Base-by-base conservation (phyloP, 2,329 filamentous ascomycete species). In the Teratosphaeriaceae sp. region DNA sequence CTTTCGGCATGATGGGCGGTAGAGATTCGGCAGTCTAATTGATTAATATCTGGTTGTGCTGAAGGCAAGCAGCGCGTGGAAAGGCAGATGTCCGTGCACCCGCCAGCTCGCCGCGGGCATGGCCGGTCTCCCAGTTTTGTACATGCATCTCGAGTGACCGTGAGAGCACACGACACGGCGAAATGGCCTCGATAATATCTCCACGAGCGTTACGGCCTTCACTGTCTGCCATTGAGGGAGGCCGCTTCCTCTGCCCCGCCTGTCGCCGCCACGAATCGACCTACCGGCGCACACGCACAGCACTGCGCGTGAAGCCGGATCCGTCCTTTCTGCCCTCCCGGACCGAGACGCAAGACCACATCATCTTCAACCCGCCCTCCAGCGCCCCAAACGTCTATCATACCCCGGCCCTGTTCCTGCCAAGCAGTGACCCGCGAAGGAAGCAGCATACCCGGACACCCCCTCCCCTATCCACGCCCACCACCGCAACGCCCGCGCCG, bases 301-400 rank as follows among this genome's bases (percentile, higher is more conserved):
- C 68, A 36, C 64, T 71, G 45, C 60, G 62, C 34, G 61, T 73
- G 38, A 68, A 67, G 43, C 61, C 64, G 51, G 65, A 69, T 46
- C 63, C 66, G 26, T 69, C 68, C 1, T 72, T 71, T 59, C 55
- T 52, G 5, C 53, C 55, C 35, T 52, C 52, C 51, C 46, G 51
- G 44, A 50, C 65, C 34, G 59, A 61, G 47, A 52, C 58, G 5
- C 64, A 66, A 47, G 72, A 77, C 45, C 72, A 76, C 55, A 79
- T 81, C 58, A 71, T 84, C 59, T 79, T 78, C 70, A 84, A 84
- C 53, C 80, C 80, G 26, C 80, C 80, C 1, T 78, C 79, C 5
- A 76, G 77, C 21, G 73, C 76, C 5, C 79, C 80, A 6, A 79
- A 72, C 47, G 73, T 79, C 19, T 80, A 79, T 56, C 76, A 81